These are phyloP conservation scores for Starmerella stigmatis DNA, from an alignment of 805 yeast genomes.

Conservation along the genomic window DNA sequence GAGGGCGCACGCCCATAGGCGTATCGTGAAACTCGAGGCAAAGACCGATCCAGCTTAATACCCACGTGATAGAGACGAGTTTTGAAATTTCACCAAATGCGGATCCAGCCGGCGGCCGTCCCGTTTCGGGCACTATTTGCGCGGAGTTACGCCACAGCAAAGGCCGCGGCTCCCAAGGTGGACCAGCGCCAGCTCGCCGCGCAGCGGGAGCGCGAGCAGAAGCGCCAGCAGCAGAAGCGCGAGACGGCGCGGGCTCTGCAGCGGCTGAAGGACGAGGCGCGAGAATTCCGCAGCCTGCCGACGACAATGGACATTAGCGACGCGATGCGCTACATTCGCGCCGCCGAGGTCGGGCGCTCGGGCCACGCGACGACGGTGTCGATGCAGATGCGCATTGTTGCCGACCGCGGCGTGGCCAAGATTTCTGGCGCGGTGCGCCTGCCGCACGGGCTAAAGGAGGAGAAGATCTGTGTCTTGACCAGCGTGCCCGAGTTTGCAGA, in stretches of 20 bases:
- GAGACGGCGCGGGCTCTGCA: constrained; percentile 24
- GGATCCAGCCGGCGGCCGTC: constrained; percentile 3
- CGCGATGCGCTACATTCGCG: constrained; percentile 72
- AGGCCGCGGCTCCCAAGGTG: constrained; percentile 24
- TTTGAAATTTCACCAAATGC: constrained; percentile 3
- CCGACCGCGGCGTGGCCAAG: constrained; percentile 69
- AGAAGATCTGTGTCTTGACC: constrained; percentile 60
- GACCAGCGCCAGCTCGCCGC: constrained; percentile 29
- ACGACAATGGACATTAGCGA: constrained; percentile 58
- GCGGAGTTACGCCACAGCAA: constrained; percentile 16
- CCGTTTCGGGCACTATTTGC: neutral
- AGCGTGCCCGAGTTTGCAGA: constrained; percentile 42
- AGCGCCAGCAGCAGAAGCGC: constrained; percentile 26
- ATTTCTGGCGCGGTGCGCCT: constrained; percentile 60
- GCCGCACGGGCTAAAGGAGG: constrained; percentile 61
- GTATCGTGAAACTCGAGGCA: neutral
- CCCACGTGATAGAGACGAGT: neutral
- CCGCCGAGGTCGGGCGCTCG: constrained; percentile 83
- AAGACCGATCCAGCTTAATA: too few relatives aligned
- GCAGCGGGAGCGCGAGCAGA: constrained; percentile 30
- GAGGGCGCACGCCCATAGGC: neutral
- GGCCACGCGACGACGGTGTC: constrained; percentile 59
- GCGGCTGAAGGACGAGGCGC: constrained; percentile 32
- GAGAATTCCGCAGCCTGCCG: constrained; percentile 41
- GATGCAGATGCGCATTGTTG: constrained; percentile 51